These are phyloP conservation scores for Nicotiana sylvestris DNA, from an alignment of 257 asterid genomes.

Conservation along the genomic window DNA sequence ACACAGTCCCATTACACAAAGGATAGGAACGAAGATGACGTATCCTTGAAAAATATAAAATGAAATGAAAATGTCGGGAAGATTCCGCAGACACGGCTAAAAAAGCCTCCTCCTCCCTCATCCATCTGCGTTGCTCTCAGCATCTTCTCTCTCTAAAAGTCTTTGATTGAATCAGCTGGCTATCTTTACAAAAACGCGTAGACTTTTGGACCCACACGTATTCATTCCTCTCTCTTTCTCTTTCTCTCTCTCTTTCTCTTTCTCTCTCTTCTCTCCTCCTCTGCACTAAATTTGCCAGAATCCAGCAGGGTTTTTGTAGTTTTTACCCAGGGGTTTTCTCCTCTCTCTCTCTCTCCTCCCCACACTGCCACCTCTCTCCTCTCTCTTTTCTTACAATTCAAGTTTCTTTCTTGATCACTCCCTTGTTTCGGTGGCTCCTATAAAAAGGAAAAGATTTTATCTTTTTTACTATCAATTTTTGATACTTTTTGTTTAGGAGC, in stretches of 20 bases:
- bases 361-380: conserved; percentile 6
- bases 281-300: background rate
- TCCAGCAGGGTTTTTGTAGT: background rate
- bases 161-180: background rate
- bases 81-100: background rate
- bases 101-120: background rate
- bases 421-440: background rate
- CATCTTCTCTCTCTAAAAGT: background rate
- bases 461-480: background rate
- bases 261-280: background rate
- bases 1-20: too few relatives aligned
- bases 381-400: background rate
- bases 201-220: conserved; percentile 5
- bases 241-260: background rate
- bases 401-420: background rate
- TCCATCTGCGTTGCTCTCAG: background rate
- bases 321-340: background rate
- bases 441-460: background rate
- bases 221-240: background rate
- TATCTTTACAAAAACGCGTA: background rate
- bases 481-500: background rate
- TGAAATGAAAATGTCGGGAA: background rate
- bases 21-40: conserved; percentile 4
- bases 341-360: background rate
- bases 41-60: background rate